Evolutionary conservation across 495 filamentous ascomycete species (phyloP).

Genomic region (Mycothermus thermophilus): DNA sequence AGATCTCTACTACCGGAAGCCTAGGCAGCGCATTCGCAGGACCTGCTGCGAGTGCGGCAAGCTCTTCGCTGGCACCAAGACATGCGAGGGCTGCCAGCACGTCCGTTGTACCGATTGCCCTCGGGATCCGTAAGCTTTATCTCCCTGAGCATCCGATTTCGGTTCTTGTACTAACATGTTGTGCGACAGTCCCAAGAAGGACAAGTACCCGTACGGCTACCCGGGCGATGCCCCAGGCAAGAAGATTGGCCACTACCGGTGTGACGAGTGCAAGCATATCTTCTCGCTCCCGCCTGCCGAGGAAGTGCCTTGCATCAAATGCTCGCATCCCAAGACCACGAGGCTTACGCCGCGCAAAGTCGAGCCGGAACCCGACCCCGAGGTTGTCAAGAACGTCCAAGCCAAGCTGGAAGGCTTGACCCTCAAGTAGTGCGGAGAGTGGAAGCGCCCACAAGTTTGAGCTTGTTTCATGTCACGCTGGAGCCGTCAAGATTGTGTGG

Average conservation of each 20-base stretch:
- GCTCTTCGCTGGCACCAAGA: constrained; percentile 39
- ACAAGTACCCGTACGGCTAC: constrained; percentile 66
- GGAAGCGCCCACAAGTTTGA: too few relatives aligned
- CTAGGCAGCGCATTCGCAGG: constrained; percentile 56
- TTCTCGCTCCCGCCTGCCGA: constrained; percentile 34
- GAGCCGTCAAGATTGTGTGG: too few relatives aligned
- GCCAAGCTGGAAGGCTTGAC: constrained; percentile 38
- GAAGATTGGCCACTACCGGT: constrained; percentile 42
- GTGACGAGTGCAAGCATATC: constrained; percentile 46
- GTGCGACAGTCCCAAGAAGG: constrained; percentile 43
- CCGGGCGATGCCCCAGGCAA: constrained; percentile 48
- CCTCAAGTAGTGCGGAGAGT: too few relatives aligned
- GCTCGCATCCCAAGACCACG: constrained; percentile 43
- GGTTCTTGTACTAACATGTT: constrained; percentile 17
- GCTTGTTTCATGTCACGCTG: too few relatives aligned
- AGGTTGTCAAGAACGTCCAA: constrained; percentile 46
- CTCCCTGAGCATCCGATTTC: too few relatives aligned
- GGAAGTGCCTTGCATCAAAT: constrained; percentile 42
- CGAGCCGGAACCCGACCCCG: constrained; percentile 51
- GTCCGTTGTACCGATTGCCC: constrained; percentile 71
- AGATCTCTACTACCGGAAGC: constrained; percentile 52
- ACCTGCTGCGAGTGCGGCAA: constrained; percentile 61
- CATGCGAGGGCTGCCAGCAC: constrained; percentile 59
- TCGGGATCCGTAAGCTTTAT: constrained; percentile 55
- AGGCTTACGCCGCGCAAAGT: constrained; percentile 41